Percentiles rank a stretch among this genome's conserved stretches.
phyloP scores from a whole-genome alignment of 352 stramenopile genomes.

The Saprolegnia parasitica region DNA sequence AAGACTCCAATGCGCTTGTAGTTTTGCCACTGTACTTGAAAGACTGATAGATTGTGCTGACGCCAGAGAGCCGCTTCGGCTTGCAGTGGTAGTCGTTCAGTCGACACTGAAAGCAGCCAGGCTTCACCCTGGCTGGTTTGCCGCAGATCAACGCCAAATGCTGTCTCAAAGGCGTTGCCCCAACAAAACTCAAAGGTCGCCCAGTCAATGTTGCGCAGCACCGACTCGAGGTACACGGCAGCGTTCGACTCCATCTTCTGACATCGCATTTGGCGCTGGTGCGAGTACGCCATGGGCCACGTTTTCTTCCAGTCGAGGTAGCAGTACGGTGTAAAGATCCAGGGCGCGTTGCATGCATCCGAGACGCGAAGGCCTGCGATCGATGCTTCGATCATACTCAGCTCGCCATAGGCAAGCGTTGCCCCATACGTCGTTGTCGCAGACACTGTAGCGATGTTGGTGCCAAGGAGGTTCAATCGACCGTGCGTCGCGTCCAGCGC shows the following conservation, averaged over 20 bases:
- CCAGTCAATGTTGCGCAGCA: constrained; percentile 13
- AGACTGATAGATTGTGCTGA: too few species aligned
- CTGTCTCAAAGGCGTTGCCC: constrained; percentile 11
- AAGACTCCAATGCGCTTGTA: neutral
- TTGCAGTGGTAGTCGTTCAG: neutral
- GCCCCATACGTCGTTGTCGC: neutral
- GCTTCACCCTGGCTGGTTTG: neutral
- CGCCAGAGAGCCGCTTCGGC: too few species aligned
- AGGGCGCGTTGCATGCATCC: constrained; percentile 14
- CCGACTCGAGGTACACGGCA: constrained; percentile 18
- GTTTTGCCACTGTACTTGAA: too few species aligned
- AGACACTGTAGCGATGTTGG: neutral
- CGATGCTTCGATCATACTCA: neutral
- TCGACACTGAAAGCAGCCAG: neutral
- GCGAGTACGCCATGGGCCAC: constrained; percentile 9
- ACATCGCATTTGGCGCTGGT: constrained; percentile 4
- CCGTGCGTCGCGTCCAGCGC: neutral
- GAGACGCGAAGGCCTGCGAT: constrained; percentile 1
- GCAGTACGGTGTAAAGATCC: constrained; percentile 25
- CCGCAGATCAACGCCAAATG: neutral
- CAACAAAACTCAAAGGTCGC: neutral
- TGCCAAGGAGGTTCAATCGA: too few species aligned
- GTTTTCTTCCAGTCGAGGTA: constrained; percentile 10
- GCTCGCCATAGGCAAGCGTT: neutral
- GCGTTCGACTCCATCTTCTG: neutral